Evolutionary conservation across 306 rosid species (phyloP).

Genomic region (Malus fusca): DNA sequence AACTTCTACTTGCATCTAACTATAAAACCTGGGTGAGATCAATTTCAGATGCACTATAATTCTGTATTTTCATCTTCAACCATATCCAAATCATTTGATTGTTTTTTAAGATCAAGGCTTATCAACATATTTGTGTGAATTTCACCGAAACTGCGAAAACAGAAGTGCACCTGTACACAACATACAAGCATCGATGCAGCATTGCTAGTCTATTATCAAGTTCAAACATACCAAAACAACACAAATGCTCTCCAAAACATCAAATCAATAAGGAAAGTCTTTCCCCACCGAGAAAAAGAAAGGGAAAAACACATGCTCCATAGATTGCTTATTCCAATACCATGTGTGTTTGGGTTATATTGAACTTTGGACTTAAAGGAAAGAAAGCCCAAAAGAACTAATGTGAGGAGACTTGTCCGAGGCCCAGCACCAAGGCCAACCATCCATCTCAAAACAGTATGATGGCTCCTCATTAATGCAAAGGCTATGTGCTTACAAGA

Average conservation of each 20-base stretch:
- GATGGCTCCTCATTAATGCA: too few relatives aligned
- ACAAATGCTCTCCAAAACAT: neutral
- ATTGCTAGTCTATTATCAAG: neutral
- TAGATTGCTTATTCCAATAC: neutral
- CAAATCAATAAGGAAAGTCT: neutral
- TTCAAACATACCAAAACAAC: constrained; percentile 4
- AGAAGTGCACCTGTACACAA: neutral
- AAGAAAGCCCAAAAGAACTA: too few relatives aligned
- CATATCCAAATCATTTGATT: neutral
- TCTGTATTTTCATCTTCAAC: neutral
- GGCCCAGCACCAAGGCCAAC: too few relatives aligned
- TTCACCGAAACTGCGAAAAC: neutral
- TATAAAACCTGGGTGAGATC: neutral
- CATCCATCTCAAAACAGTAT: too few relatives aligned
- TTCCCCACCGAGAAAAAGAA: neutral
- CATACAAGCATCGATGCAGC: neutral
- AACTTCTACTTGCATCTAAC: neutral
- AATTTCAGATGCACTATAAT: neutral
- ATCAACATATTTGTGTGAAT: neutral
- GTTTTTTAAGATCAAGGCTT: neutral
- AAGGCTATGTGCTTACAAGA: too few relatives aligned
- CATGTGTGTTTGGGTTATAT: neutral
- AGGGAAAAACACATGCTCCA: neutral
- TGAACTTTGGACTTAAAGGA: too few relatives aligned
- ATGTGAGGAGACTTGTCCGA: too few relatives aligned